Evolutionary conservation across 2,329 filamentous ascomycete genomes (phyloP), one percentile per base, ranked within the genome.

Genomic region (Mariannaea sp.): DNA sequence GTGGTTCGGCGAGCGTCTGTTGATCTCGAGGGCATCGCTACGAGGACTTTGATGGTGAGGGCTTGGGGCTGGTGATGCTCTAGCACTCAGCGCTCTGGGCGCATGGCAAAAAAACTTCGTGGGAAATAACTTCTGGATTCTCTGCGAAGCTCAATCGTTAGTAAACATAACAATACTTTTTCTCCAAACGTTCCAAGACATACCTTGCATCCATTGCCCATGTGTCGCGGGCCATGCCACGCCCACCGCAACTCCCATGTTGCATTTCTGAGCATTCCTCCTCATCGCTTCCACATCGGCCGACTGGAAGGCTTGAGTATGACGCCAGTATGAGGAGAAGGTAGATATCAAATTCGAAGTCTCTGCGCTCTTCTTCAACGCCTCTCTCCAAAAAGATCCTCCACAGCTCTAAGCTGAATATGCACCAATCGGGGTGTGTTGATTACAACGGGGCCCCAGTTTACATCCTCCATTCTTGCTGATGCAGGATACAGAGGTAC

Each of bases 191-290:
- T 47, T 49, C 7, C 10, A 50, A 46, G 36, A 49, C 56, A 27
- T 57, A 71, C 68, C 57, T 60, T 56, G 55, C 48, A 48, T 45
- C 57, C 43, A 39, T 40, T 48, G 44, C 59, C 55, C 51, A 57
- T 55, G 53, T 64, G 50, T 54, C 58, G 60, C 56, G 58, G 59
- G 56, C 55, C 50, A 49, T 55, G 65, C 63, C 64, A 68, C 59
- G 61, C 60, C 58, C 57, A 64, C 53, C 59, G 59, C 64, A 71
- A 61, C 66, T 68, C 64, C 64, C 66, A 63, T 58, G 59, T 64
- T 55, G 59, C 66, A 60, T 65, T 68, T 64, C 65, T 68, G 60
- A 73, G 67, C 71, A 73, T 73, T 57, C 67, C 70, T 70, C 64
- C 56, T 69, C 70, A 72, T 73, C 53, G 58, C 61, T 66, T 53